phyloP scores from a whole-genome alignment of 2,329 filamentous ascomycete species.

The Penicillium sp. region DNA sequence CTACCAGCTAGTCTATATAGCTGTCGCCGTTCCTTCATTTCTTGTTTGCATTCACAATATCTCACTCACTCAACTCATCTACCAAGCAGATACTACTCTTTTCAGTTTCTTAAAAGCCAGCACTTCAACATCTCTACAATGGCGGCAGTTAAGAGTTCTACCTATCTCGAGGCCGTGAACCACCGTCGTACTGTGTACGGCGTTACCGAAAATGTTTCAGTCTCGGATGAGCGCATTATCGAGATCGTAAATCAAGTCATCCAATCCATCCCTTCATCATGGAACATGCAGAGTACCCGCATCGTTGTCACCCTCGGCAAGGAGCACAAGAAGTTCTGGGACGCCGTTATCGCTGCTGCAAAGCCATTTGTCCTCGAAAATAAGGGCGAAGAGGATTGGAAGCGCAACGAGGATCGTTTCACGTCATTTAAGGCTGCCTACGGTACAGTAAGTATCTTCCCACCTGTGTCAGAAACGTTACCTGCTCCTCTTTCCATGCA shows the following conservation, averaged over 20 bases:
- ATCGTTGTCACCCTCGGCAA: background rate
- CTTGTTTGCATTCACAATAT: no score
- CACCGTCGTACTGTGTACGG: background rate
- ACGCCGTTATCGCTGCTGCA: background rate
- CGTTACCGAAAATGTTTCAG: background rate
- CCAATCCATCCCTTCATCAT: background rate
- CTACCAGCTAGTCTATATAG: no score
- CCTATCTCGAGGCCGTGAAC: background rate
- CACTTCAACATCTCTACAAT: no score
- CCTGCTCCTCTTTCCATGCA: no score
- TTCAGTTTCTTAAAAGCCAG: no score
- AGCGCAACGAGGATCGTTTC: background rate
- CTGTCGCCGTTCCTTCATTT: no score
- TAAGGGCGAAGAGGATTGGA: background rate
- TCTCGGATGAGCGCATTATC: background rate
- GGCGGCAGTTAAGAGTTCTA: no score
- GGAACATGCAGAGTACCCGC: slow-evolving; percentile 1
- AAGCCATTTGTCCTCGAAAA: background rate
- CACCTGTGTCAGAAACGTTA: no score
- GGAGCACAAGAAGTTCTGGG: background rate
- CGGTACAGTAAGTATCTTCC: no score
- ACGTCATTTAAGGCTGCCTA: no score
- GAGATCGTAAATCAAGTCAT: background rate
- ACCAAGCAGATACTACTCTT: no score
- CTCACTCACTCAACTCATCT: no score